These are phyloP conservation scores for Trichosporon sp. DNA, from an alignment of 1,284 basidiomycete species.

Conservation along the genomic window DNA sequence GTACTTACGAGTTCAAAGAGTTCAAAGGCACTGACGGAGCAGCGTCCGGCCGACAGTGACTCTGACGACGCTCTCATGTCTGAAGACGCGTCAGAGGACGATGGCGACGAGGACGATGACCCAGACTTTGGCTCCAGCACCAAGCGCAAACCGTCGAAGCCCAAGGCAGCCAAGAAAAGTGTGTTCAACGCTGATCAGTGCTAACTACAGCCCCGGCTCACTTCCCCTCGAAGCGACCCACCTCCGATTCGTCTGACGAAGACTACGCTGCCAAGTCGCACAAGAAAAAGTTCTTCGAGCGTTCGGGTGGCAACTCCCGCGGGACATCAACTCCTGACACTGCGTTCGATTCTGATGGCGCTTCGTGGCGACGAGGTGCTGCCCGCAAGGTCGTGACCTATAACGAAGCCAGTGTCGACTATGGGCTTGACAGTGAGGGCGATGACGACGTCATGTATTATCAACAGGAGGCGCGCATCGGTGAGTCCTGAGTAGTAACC, in stretches of 20 bases:
- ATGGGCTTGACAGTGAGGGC: slow-evolving; percentile 70
- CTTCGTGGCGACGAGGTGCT: slow-evolving; percentile 76
- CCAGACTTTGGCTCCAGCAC: slow-evolving; percentile 44
- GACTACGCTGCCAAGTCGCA: slow-evolving; percentile 83
- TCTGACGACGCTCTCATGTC: slow-evolving; percentile 26
- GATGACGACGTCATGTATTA: slow-evolving; percentile 66
- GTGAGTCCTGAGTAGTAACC: slow-evolving; percentile 26
- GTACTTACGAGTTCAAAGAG: neutral
- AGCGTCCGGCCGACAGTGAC: slow-evolving; percentile 27
- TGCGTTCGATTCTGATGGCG: slow-evolving; percentile 54
- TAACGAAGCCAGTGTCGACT: slow-evolving; percentile 58
- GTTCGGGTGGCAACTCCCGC: slow-evolving; percentile 50
- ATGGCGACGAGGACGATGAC: slow-evolving; percentile 44
- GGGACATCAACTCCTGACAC: slow-evolving; percentile 44
- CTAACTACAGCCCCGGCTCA: slow-evolving; percentile 15
- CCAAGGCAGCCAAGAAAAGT: slow-evolving; percentile 34
- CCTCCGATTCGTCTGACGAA: slow-evolving; percentile 67
- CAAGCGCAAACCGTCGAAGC: slow-evolving; percentile 39
- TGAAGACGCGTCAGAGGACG: slow-evolving; percentile 34
- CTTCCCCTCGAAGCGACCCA: slow-evolving; percentile 35
- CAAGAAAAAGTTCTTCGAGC: slow-evolving; percentile 72
- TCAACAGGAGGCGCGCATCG: slow-evolving; percentile 62
- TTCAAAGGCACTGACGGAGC: neutral
- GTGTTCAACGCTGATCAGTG: neutral
- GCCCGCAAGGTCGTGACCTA: slow-evolving; percentile 82